These are phyloP conservation scores for Melanomma pulvis-pyrius DNA, from an alignment of 495 filamentous ascomycete genomes.

Conservation along the genomic window DNA sequence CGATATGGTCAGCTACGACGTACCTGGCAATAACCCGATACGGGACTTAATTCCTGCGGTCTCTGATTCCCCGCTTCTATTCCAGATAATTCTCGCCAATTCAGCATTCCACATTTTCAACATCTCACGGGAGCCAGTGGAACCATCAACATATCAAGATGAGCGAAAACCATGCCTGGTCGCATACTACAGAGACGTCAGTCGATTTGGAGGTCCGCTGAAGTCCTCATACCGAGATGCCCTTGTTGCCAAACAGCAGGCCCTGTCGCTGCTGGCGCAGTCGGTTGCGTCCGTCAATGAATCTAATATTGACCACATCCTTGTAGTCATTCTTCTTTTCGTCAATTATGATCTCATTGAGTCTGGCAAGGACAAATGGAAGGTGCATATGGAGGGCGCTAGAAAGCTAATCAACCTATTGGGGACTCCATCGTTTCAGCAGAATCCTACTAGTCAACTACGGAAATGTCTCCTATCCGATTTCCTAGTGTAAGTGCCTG, in stretches of 20 bases:
- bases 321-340: slow-evolving; percentile 29
- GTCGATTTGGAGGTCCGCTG: slow-evolving; percentile 21
- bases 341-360: slow-evolving; percentile 36
- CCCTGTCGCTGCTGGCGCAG: slow-evolving; percentile 21
- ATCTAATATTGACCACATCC: slow-evolving; percentile 25
- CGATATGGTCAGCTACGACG: slow-evolving; percentile 33
- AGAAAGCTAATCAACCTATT: slow-evolving; percentile 21
- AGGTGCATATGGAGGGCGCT: slow-evolving; percentile 31
- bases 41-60: slow-evolving; percentile 29
- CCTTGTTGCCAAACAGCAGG: slow-evolving; percentile 30
- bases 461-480: slow-evolving; percentile 28
- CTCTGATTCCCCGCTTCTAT: slow-evolving; percentile 20
- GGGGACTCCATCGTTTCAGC: slow-evolving; percentile 9
- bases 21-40: slow-evolving; percentile 29
- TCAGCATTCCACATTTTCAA: slow-evolving; percentile 36
- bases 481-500: slow-evolving; percentile 32
- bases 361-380: slow-evolving; percentile 36
- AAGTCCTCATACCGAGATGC: slow-evolving; percentile 28
- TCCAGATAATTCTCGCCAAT: slow-evolving; percentile 34
- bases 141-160: slow-evolving; percentile 10
- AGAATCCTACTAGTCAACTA: slow-evolving; percentile 17
- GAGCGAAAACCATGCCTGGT: slow-evolving; percentile 18
- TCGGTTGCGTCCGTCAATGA: slow-evolving; percentile 15
- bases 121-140: slow-evolving; percentile 11
- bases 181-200: slow-evolving; percentile 20